Percentiles rank a stretch among this genome's conserved stretches.
phyloP scores from a whole-genome alignment of 192 early-diverging fungal genomes.

The Coemansia sp. region DNA sequence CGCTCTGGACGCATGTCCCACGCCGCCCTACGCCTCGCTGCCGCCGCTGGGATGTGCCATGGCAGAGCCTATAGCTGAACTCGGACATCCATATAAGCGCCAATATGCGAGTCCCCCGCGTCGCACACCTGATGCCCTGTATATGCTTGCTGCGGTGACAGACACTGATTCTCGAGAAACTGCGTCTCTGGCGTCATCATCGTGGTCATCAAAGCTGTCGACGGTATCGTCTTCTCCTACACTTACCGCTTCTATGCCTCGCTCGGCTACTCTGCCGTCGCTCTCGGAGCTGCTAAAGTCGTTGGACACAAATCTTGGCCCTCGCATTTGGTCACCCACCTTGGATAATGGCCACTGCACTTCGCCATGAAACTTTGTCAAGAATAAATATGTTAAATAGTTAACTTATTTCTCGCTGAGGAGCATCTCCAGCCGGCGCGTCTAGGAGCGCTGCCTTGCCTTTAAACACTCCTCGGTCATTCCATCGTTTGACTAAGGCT shows the following conservation, averaged over 20 bases:
- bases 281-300: slow-evolving; percentile 43
- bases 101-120: background rate
- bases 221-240: slow-evolving; percentile 25
- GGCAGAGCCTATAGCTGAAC: background rate
- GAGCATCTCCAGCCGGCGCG: too few species aligned
- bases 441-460: background rate
- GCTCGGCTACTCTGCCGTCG: slow-evolving; percentile 28
- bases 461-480: too few species aligned
- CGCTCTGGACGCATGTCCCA: slow-evolving; percentile 26
- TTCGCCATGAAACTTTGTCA: background rate
- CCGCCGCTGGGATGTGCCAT: slow-evolving; percentile 2
- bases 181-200: background rate
- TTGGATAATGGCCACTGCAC: slow-evolving; percentile 2
- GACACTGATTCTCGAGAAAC: slow-evolving; percentile 9
- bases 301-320: slow-evolving; percentile 9
- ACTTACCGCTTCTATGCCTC: slow-evolving; percentile 15
- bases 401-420: too few species aligned
- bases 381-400: too few species aligned
- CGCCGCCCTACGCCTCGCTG: slow-evolving; percentile 5
- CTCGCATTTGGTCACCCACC: background rate
- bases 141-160: slow-evolving; percentile 41
- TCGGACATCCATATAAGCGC: slow-evolving; percentile 25
- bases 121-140: slow-evolving; percentile 24
- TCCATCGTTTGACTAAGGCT: too few species aligned
- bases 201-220: slow-evolving; percentile 30